phyloP scores from a whole-genome alignment of 352 stramenopile genomes.

The Globisporangium mamillatum region DNA sequence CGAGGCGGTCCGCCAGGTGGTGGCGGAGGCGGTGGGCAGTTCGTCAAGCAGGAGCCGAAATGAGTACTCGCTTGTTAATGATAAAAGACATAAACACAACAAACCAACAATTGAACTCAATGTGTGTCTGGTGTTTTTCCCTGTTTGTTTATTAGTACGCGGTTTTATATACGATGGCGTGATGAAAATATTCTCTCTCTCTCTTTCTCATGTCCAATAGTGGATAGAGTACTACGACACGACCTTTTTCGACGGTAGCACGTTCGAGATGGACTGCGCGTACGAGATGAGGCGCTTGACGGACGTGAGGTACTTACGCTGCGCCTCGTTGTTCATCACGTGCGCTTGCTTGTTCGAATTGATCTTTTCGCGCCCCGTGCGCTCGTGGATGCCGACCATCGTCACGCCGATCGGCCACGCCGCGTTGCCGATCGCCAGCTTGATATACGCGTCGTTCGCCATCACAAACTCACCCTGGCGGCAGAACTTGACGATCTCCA shows the following conservation, averaged over 20 bases:
- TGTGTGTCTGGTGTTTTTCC: neutral
- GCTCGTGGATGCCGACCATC: conserved; percentile 98
- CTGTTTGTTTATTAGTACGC: neutral
- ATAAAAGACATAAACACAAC: neutral
- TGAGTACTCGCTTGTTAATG: neutral
- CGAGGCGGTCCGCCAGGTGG: conserved; percentile 12
- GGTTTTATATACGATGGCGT: conserved; percentile 12
- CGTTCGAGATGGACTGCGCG: conserved; percentile 87
- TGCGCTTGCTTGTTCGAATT: conserved; percentile 98
- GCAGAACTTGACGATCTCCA: conserved; percentile 95
- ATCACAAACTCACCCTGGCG: conserved; percentile 91
- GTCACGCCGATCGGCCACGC: conserved; percentile 99
- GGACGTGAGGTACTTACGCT: conserved; percentile 98
- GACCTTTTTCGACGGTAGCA: conserved; percentile 86
- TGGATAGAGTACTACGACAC: conserved; percentile 26
- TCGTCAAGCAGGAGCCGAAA: conserved; percentile 17
- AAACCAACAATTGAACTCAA: neutral
- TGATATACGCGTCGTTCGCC: conserved; percentile 98
- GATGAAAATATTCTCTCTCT: conserved; percentile 5
- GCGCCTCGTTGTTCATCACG: conserved; percentile 99
- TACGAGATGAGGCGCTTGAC: conserved; percentile 98
- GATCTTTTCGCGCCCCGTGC: conserved; percentile 94
- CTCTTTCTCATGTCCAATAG: neutral
- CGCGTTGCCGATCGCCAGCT: conserved; percentile 96
- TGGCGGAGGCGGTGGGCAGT: neutral